Evolutionary conservation across 2,329 filamentous ascomycete species (phyloP).

Genomic region (Colletotrichum neosansevieriae): DNA sequence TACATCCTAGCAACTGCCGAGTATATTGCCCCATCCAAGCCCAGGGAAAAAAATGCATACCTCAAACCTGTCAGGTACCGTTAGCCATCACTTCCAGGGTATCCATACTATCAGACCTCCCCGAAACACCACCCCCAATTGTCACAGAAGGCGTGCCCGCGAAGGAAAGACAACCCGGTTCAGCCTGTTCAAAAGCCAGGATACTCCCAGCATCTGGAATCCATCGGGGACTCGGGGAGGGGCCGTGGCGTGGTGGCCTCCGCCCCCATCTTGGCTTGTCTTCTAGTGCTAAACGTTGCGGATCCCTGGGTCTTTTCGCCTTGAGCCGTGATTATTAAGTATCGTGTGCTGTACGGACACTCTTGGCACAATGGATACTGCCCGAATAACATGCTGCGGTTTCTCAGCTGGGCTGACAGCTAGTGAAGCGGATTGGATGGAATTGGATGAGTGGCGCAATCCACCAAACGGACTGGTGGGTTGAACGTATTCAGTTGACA

Average conservation of each 20-base stretch:
- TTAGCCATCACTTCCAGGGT: background rate
- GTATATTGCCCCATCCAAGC: too few relatives aligned
- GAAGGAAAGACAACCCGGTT: too few relatives aligned
- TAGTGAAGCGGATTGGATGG: background rate
- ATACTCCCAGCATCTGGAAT: constrained; percentile 19
- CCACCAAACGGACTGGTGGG: background rate
- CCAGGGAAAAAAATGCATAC: too few relatives aligned
- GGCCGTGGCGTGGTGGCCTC: background rate
- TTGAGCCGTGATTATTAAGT: background rate
- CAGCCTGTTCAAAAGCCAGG: background rate
- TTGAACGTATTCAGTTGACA: background rate
- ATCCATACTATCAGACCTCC: too few relatives aligned
- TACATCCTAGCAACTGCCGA: too few relatives aligned
- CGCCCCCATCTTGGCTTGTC: constrained; percentile 10
- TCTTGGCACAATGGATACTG: background rate
- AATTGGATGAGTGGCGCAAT: background rate
- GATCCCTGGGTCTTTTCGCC: background rate
- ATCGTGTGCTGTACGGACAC: background rate
- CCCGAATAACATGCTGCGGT: background rate
- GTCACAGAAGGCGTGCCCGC: too few relatives aligned
- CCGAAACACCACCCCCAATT: too few relatives aligned
- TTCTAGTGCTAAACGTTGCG: background rate
- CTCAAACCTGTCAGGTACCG: too few relatives aligned
- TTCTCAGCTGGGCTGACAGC: constrained; percentile 11
- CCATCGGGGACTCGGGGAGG: constrained; percentile 16